Percentiles rank a stretch among this genome's conserved stretches.
Conservation (phyloP, 331 rosid species). For the Erythrophleum ivorense region DNA sequence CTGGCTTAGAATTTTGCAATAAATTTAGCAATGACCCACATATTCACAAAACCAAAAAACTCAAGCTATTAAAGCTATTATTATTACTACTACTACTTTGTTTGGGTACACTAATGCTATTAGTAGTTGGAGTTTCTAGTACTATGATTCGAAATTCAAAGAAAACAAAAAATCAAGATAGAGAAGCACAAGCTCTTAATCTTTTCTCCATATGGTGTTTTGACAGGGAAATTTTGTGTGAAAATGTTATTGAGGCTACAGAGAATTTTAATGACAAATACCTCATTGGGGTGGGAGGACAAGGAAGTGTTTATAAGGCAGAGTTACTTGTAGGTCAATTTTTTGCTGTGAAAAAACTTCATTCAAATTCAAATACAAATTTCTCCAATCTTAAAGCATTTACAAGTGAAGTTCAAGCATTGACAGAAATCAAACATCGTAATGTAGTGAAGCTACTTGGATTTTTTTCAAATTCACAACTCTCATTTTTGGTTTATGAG, state of each 20-base stretch:
- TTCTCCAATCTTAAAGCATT: not conserved
- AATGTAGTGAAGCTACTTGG: not conserved
- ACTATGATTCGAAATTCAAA: not conserved
- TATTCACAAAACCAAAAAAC: not conserved
- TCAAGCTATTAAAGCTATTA: not conserved
- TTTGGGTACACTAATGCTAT: slow-evolving; percentile 30
- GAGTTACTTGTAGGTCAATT: not conserved
- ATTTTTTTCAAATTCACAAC: not conserved
- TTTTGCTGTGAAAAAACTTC: not conserved
- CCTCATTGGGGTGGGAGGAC: not conserved
- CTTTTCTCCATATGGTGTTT: not conserved
- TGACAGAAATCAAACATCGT: not conserved
- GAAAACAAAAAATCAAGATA: not conserved
- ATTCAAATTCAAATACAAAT: not conserved
- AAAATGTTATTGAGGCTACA: not conserved
- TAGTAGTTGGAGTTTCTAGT: not conserved
- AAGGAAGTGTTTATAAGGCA: slow-evolving; percentile 4
- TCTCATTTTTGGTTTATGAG: not conserved
- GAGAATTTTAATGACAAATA: not conserved
- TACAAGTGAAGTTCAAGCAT: not conserved
- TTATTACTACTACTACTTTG: slow-evolving; percentile 17
- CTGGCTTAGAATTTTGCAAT: slow-evolving; percentile 42
- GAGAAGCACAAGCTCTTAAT: not conserved
- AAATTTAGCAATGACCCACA: not conserved
- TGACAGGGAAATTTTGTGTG: not conserved